Conservation (phyloP, 768 basidiomycete species). For the Boletus tylopilopsis region DNA sequence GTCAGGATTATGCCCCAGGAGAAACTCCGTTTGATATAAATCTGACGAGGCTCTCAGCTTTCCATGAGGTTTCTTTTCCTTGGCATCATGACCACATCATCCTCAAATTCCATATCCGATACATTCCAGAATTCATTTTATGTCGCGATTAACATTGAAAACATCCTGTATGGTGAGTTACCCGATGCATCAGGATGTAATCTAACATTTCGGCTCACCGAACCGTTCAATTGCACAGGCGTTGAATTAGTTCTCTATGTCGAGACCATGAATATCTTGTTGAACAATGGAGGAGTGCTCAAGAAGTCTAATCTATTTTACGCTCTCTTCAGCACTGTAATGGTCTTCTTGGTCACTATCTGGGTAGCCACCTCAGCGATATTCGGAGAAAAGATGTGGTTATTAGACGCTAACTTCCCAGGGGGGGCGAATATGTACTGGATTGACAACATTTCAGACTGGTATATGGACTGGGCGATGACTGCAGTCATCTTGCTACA, state of each 20-base stretch:
- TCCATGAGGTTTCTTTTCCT: too few species aligned
- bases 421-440: conserved; percentile 35
- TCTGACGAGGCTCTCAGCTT: too few species aligned
- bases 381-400: conserved; percentile 35
- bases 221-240: conserved; percentile 6
- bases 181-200: not conserved
- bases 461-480: conserved; percentile 29
- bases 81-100: too few species aligned
- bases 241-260: conserved; percentile 24
- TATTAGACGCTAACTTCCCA: conserved; percentile 29
- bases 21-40: too few species aligned
- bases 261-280: conserved; percentile 13
- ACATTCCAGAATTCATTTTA: conserved; percentile 14
- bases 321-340: conserved; percentile 21
- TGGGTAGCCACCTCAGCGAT: conserved; percentile 20
- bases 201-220: not conserved
- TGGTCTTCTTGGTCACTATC: conserved; percentile 29
- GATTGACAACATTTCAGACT: conserved; percentile 16
- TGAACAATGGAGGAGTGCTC: not conserved
- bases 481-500: conserved; percentile 27
- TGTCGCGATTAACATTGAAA: conserved; percentile 14
- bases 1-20: too few species aligned
- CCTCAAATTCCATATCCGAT: not conserved
- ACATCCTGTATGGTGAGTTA: conserved; percentile 24
- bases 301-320: conserved; percentile 19